These are phyloP conservation scores for Corylus avellana DNA, from an alignment of 306 rosid species.

Conservation along the genomic window DNA sequence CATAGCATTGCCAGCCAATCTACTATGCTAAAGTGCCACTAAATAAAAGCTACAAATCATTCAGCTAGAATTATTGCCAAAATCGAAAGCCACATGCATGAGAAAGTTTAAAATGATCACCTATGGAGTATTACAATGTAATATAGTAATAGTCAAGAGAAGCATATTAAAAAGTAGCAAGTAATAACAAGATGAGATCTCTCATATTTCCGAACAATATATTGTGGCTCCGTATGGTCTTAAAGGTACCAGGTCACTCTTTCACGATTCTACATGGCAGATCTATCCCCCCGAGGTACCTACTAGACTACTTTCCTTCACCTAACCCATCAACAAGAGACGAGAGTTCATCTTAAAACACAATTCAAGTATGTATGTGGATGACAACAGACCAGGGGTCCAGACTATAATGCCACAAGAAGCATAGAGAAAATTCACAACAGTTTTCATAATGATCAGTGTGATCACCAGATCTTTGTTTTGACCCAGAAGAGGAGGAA, in stretches of 20 bases:
- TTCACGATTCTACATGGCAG: background rate
- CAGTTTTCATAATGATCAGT: constrained; percentile 13
- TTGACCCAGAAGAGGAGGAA: constrained; percentile 96
- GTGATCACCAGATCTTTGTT: constrained; percentile 81
- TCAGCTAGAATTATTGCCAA: background rate
- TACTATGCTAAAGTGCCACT: too few relatives aligned
- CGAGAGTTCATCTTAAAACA: background rate
- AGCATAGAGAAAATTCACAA: constrained; percentile 23
- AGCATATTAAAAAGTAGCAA: background rate
- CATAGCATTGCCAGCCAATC: too few relatives aligned
- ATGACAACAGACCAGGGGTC: constrained; percentile 8
- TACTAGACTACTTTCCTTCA: background rate
- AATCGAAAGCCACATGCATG: background rate
- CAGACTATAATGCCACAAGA: constrained; percentile 21
- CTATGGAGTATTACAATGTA: background rate
- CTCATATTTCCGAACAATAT: background rate
- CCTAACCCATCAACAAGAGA: background rate
- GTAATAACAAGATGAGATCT: background rate
- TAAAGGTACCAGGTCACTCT: background rate
- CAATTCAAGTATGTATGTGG: background rate
- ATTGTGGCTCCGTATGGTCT: background rate
- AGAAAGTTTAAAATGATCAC: background rate
- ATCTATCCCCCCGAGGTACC: background rate
- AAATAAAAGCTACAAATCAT: background rate
- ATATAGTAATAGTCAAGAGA: background rate